Conservation (phyloP, 495 filamentous ascomycete genomes). For the Penicillium herquei region DNA sequence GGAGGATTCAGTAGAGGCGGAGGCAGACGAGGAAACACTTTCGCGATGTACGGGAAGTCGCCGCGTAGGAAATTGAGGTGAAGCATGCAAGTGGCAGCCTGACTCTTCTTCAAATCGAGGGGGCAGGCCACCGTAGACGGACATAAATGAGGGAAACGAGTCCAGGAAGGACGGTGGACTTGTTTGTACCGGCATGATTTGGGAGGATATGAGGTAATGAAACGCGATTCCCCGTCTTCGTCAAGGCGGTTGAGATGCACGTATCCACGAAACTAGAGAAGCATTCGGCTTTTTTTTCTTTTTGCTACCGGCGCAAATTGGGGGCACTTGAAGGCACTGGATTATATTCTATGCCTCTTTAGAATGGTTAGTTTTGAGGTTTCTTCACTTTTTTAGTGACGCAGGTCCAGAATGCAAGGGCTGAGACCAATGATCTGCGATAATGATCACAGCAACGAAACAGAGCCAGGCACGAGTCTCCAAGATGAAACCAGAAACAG, state of each 20-base stretch:
- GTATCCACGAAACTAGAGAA: slow-evolving; percentile 14
- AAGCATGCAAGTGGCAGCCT: slow-evolving; percentile 23
- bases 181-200: slow-evolving; percentile 48
- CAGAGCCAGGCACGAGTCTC: slow-evolving; percentile 16
- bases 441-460: slow-evolving; percentile 4
- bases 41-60: slow-evolving; percentile 39
- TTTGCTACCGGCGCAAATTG: slow-evolving; percentile 50
- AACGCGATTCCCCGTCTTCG: not conserved
- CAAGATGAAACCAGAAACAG: not conserved
- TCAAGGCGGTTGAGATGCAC: slow-evolving; percentile 2
- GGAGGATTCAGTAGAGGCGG: slow-evolving; percentile 88
- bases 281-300: slow-evolving; percentile 24
- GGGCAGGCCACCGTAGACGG: slow-evolving; percentile 54
- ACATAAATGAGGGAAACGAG: slow-evolving; percentile 72
- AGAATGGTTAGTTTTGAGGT: slow-evolving; percentile 26
- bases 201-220: slow-evolving; percentile 10
- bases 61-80: slow-evolving; percentile 28
- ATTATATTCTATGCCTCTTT: slow-evolving; percentile 24
- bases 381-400: not conserved
- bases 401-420: slow-evolving; percentile 23
- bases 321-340: too few species aligned
- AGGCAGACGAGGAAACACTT: slow-evolving; percentile 67
- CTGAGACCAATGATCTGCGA: slow-evolving; percentile 22
- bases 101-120: slow-evolving; percentile 31
- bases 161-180: slow-evolving; percentile 50